Conservation (phyloP, 2,329 filamentous ascomycete genomes). For the Fusarium brachygibbosum region DNA sequence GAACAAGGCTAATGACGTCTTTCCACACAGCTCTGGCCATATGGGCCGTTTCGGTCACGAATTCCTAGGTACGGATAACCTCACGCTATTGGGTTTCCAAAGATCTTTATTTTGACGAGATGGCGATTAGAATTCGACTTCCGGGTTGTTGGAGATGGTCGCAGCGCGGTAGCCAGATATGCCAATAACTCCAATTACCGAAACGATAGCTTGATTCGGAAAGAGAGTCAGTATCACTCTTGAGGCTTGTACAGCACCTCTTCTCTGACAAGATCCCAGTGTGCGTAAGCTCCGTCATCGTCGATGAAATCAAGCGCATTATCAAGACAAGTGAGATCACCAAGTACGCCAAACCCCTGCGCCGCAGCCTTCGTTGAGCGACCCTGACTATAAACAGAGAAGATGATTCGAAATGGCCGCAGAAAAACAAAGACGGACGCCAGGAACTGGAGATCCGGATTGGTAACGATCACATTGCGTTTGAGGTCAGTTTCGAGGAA, state of each 20-base stretch:
- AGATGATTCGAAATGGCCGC: slow-evolving; percentile 98
- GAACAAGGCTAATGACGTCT: slow-evolving; percentile 25
- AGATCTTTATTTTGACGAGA: slow-evolving; percentile 16
- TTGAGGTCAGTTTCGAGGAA: slow-evolving; percentile 75
- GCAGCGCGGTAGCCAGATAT: slow-evolving; percentile 93
- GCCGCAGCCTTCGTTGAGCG: slow-evolving; percentile 4
- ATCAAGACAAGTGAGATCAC: slow-evolving; percentile 97
- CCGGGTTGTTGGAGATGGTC: slow-evolving; percentile 89
- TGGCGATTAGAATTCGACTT: slow-evolving; percentile 89
- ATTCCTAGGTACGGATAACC: slow-evolving; percentile 78
- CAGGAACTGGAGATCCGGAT: slow-evolving; percentile 96
- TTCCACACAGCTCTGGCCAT: slow-evolving; percentile 83
- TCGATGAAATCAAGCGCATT: slow-evolving; percentile 96
- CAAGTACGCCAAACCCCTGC: slow-evolving; percentile 73
- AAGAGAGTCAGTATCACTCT: slow-evolving; percentile 85
- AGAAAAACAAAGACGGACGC: slow-evolving; percentile 98
- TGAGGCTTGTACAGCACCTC: too few species aligned
- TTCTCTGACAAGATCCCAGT: slow-evolving; percentile 67
- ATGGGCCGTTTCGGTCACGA: slow-evolving; percentile 98
- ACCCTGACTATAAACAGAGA: slow-evolving; percentile 70
- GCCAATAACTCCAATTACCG: slow-evolving; percentile 99
- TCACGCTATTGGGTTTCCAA: not conserved
- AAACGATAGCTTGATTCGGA: slow-evolving; percentile 97
- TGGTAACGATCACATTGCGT: slow-evolving; percentile 96
- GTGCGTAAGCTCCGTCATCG: slow-evolving; percentile 92